phyloP scores from a whole-genome alignment of 1,139 yeast genomes.

The Suhomyces terraborum region DNA sequence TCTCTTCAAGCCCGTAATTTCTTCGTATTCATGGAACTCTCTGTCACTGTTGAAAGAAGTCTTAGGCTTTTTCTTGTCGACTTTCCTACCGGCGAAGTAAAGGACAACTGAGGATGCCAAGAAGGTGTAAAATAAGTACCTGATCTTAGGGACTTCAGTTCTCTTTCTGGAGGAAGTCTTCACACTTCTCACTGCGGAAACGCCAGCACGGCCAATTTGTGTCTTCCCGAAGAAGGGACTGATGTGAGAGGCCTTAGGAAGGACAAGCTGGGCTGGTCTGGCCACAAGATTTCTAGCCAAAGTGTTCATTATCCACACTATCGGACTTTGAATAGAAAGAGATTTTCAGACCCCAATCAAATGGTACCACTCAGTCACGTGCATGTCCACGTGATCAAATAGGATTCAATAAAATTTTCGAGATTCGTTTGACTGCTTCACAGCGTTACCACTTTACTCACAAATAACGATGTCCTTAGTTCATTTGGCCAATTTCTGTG shows the following conservation, averaged over 20 bases:
- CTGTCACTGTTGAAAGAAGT: conserved; percentile 54
- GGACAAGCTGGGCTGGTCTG: not conserved
- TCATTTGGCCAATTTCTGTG: conserved; percentile 79
- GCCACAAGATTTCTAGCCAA: conserved; percentile 1
- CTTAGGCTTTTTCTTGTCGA: conserved; percentile 53
- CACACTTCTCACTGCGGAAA: not conserved
- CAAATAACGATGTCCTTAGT: conserved; percentile 69
- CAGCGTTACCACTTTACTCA: not conserved
- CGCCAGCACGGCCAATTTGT: not conserved
- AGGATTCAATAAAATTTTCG: conserved; percentile 12
- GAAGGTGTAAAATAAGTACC: conserved; percentile 52
- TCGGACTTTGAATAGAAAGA: conserved; percentile 1
- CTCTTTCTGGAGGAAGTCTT: conserved; percentile 2
- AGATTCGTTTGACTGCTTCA: not conserved
- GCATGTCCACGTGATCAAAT: conserved; percentile 10
- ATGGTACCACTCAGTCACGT: not conserved
- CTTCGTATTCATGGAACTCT: conserved; percentile 58
- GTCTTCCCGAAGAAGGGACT: not conserved
- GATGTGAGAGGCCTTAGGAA: not conserved
- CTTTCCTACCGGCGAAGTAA: conserved; percentile 50
- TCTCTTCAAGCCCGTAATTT: conserved; percentile 55
- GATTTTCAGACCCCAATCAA: conserved; percentile 7
- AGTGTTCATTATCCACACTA: conserved; percentile 1
- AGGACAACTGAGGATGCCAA: conserved; percentile 56
- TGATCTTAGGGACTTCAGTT: conserved; percentile 43